Percentiles rank a stretch among this genome's conserved stretches.
phyloP scores from a whole-genome alignment of 495 filamentous ascomycete species.

The Hyaloscypha variabilis region DNA sequence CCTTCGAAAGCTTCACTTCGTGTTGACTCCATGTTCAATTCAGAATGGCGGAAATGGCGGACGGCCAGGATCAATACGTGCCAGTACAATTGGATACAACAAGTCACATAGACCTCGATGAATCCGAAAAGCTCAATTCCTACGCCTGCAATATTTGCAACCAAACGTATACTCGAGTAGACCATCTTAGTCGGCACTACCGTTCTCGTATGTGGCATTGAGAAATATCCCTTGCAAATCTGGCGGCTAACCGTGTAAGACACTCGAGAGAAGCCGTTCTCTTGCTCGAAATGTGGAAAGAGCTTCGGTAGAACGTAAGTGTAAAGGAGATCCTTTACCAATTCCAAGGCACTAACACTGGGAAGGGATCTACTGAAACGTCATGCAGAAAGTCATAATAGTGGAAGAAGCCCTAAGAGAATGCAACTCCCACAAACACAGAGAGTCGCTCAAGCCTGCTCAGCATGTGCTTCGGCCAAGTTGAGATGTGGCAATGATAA shows the following conservation, averaged over 20 bases:
- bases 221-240: neutral
- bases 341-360: neutral
- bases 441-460: slow-evolving; percentile 55
- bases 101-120: neutral
- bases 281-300: slow-evolving; percentile 36
- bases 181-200: slow-evolving; percentile 23
- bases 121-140: neutral
- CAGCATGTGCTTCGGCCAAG: slow-evolving; percentile 55
- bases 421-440: neutral
- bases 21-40: neutral
- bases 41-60: neutral
- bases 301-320: slow-evolving; percentile 17
- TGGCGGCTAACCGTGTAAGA: slow-evolving; percentile 40
- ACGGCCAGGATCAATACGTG: neutral
- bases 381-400: slow-evolving; percentile 18
- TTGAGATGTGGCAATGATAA: slow-evolving; percentile 58
- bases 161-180: slow-evolving; percentile 17
- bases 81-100: neutral
- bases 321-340: neutral
- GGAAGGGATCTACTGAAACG: slow-evolving; percentile 24
- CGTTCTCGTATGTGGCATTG: slow-evolving; percentile 6
- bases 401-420: neutral
- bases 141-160: slow-evolving; percentile 46
- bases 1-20: neutral
- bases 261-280: slow-evolving; percentile 47